Evolutionary conservation across 2,329 filamentous ascomycete genomes (phyloP).

Genomic region (Ceratocystis papillata): DNA sequence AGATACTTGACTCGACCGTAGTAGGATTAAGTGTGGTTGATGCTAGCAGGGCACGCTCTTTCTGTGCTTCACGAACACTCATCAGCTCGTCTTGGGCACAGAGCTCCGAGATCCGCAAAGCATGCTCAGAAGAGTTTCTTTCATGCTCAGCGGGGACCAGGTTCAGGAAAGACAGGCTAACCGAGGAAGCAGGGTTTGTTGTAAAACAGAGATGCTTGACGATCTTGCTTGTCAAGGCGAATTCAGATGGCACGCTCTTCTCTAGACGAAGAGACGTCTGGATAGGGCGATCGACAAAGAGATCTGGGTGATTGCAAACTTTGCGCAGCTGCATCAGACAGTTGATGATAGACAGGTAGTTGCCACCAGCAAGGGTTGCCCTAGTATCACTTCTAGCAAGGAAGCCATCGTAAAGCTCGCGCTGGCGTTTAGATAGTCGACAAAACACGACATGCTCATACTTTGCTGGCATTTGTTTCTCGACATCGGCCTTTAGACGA

Average conservation of each 20-base stretch:
- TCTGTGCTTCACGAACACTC: constrained; percentile 7
- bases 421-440: constrained; percentile 84
- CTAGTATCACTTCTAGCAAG: constrained; percentile 82
- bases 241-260: constrained; percentile 47
- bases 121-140: constrained; percentile 44
- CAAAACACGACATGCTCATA: constrained; percentile 97
- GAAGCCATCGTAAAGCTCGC: constrained; percentile 93
- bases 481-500: constrained; percentile 87
- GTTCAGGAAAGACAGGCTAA: constrained; percentile 68
- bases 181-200: constrained; percentile 40
- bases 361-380: constrained; percentile 79
- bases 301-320: constrained; percentile 95
- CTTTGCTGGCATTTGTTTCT: constrained; percentile 98
- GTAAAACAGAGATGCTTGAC: constrained; percentile 49
- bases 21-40: constrained; percentile 50
- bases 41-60: constrained; percentile 39
- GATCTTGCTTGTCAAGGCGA: constrained; percentile 51
- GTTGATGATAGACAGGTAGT: constrained; percentile 96
- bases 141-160: constrained; percentile 46
- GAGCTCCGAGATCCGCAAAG: constrained; percentile 25
- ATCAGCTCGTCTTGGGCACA: constrained; percentile 14
- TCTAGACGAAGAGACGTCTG: constrained; percentile 94
- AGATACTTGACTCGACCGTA: constrained; percentile 57
- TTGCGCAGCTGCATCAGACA: constrained; percentile 95
- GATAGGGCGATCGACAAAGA: constrained; percentile 92